Conservation (phyloP, 2,329 filamentous ascomycete genomes). For the Arthrobotrys conoides region DNA sequence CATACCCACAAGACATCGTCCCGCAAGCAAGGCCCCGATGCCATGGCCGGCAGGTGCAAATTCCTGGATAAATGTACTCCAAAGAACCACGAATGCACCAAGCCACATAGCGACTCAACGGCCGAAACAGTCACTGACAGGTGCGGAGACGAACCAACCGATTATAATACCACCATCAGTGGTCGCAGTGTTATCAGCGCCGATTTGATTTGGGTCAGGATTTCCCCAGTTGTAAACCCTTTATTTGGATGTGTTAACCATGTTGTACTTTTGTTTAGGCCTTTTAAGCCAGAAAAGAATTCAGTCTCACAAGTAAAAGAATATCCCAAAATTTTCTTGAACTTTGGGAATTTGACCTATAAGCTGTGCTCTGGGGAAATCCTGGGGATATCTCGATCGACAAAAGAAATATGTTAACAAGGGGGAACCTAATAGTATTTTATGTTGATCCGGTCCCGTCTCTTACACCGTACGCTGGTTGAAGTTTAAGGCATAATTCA, state of each 20-base stretch:
- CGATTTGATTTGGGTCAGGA: conserved; percentile 68
- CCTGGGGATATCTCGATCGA: conserved; percentile 1
- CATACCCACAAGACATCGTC: conserved; percentile 78
- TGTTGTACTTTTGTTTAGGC: conserved; percentile 62
- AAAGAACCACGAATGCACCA: conserved; percentile 76
- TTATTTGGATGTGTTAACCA: conserved; percentile 66
- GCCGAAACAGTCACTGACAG: conserved; percentile 68
- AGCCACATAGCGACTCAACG: conserved; percentile 71
- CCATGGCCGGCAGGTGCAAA: conserved; percentile 74
- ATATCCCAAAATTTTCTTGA: not conserved
- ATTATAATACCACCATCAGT: conserved; percentile 79
- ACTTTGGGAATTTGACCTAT: not conserved
- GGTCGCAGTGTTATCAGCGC: conserved; percentile 77
- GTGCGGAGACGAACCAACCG: conserved; percentile 79
- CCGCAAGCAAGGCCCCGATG: conserved; percentile 77
- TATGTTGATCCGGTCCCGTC: not conserved
- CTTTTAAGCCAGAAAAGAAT: not conserved
- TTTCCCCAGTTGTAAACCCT: conserved; percentile 69
- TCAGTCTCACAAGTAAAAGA: not conserved
- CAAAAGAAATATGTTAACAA: not conserved
- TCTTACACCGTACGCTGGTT: not conserved
- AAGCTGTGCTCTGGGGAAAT: not conserved
- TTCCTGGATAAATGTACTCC: conserved; percentile 78
- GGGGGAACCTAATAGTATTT: not conserved
- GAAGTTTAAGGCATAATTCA: not conserved